Conservation (phyloP, 2,329 filamentous ascomycete species). For the Hypoxylon sp. region DNA sequence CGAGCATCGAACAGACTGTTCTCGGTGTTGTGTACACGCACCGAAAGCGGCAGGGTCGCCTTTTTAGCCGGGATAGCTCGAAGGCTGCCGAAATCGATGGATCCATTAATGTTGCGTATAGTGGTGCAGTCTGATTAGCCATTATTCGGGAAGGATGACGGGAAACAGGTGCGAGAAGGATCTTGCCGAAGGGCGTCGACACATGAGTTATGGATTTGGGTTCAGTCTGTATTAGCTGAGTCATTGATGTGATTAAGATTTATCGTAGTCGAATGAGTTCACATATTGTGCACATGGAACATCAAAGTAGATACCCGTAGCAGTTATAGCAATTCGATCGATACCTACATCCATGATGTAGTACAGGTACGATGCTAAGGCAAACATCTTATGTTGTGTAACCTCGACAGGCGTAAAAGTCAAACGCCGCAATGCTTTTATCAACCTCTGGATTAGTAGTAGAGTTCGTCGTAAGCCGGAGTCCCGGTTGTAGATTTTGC, state of each 20-base stretch:
- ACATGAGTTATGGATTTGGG: not conserved
- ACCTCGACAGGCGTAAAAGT: not conserved
- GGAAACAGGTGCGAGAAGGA: not conserved
- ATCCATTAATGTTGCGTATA: not conserved
- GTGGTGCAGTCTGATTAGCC: not conserved
- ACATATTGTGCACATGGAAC: not conserved
- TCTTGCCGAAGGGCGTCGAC: not conserved
- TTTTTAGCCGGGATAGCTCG: slow-evolving; percentile 9
- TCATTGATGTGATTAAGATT: not conserved
- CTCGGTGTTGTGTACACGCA: slow-evolving; percentile 32
- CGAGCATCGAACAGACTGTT: slow-evolving; percentile 30
- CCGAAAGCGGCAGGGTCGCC: slow-evolving; percentile 22
- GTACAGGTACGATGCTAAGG: not conserved
- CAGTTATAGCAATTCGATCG: not conserved
- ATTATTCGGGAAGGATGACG: not conserved
- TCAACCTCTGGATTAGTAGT: slow-evolving; percentile 8
- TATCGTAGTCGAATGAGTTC: not conserved
- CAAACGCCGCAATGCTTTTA: slow-evolving; percentile 14
- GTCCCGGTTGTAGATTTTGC: not conserved
- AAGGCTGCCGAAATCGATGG: slow-evolving; percentile 8
- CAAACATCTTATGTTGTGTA: not conserved
- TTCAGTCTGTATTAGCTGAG: not conserved
- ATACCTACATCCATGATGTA: too few relatives aligned
- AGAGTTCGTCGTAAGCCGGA: not conserved
- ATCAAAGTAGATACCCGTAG: not conserved